Evolutionary conservation across 306 rosid species (phyloP).

Genomic region (barrel medic (Medicago truncatula)): DNA sequence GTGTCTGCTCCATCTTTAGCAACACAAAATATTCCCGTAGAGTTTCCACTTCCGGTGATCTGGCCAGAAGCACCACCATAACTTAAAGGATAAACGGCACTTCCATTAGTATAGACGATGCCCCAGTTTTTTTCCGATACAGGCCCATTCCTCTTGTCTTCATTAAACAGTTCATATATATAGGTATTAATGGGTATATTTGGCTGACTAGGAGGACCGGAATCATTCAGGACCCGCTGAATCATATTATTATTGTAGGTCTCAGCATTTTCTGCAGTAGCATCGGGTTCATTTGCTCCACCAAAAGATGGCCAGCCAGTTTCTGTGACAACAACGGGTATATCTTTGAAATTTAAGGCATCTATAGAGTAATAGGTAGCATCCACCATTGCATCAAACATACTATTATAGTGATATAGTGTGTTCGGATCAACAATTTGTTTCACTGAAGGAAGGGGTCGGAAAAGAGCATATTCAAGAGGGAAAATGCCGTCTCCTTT

Average conservation of each 20-base stretch:
- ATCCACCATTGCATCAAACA: constrained; percentile 99
- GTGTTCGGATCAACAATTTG: constrained; percentile 99
- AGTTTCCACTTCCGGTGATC: constrained; percentile 59
- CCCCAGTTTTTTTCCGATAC: constrained; percentile 86
- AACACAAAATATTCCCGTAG: constrained; percentile 76
- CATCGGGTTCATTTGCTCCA: constrained; percentile 90
- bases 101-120: constrained; percentile 71
- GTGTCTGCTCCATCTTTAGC: constrained; percentile 74
- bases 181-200: constrained; percentile 71
- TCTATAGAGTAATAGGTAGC: constrained; percentile 90
- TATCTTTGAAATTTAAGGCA: constrained; percentile 69
- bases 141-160: constrained; percentile 90
- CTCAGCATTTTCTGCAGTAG: constrained; percentile 73
- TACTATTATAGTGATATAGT: constrained; percentile 85
- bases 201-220: constrained; percentile 94
- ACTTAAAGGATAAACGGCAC: constrained; percentile 72
- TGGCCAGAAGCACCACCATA: constrained; percentile 49
- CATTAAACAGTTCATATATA: constrained; percentile 88
- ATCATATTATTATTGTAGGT: constrained; percentile 77
- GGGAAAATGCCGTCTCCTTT: constrained; percentile 89
- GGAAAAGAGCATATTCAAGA: constrained; percentile 90
- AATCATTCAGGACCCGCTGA: constrained; percentile 74
- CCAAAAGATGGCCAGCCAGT: constrained; percentile 97
- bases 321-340: constrained; percentile 88
- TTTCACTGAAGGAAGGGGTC: constrained; percentile 84